These are phyloP conservation scores for Fomitopsis schrenkii DNA, from an alignment of 1,284 basidiomycete genomes.

Conservation along the genomic window DNA sequence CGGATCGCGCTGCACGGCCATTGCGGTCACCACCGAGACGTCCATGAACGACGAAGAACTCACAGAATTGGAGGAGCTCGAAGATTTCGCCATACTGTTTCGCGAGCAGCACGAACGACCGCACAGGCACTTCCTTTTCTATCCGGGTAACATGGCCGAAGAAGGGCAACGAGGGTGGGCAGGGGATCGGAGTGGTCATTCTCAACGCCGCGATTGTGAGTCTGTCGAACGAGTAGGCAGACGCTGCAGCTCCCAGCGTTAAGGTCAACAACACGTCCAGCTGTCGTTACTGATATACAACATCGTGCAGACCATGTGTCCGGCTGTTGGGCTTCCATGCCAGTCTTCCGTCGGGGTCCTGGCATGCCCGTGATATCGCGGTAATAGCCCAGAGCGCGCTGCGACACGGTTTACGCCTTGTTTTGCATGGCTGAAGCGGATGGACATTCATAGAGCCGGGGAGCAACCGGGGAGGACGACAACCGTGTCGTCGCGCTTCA, in stretches of 20 bases:
- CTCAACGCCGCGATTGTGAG: not conserved
- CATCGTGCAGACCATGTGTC: too few species aligned
- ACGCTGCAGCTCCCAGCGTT: not conserved
- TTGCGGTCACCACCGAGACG: not conserved
- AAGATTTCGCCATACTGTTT: slow-evolving; percentile 46
- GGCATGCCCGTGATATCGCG: too few species aligned
- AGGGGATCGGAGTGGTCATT: slow-evolving; percentile 35
- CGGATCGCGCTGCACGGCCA: not conserved
- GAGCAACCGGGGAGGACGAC: too few species aligned
- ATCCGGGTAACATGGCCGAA: slow-evolving; percentile 40
- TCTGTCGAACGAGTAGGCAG: not conserved
- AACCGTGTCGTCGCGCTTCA: too few species aligned
- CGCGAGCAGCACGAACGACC: slow-evolving; percentile 36
- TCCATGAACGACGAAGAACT: slow-evolving; percentile 6
- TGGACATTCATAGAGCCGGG: too few species aligned
- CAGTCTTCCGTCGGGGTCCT: too few species aligned
- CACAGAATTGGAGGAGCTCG: slow-evolving; percentile 37
- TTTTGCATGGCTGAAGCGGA: too few species aligned
- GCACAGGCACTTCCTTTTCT: slow-evolving; percentile 36
- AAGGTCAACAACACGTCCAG: not conserved
- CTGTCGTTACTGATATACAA: too few species aligned
- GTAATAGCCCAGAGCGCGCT: too few species aligned
- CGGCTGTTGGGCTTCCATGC: too few species aligned
- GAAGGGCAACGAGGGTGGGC: slow-evolving; percentile 39
- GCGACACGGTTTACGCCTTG: too few species aligned